Evolutionary conservation across 1,284 basidiomycete species (phyloP), one percentile per base, ranked within the genome.

Genomic region (Cerrena zonata): DNA sequence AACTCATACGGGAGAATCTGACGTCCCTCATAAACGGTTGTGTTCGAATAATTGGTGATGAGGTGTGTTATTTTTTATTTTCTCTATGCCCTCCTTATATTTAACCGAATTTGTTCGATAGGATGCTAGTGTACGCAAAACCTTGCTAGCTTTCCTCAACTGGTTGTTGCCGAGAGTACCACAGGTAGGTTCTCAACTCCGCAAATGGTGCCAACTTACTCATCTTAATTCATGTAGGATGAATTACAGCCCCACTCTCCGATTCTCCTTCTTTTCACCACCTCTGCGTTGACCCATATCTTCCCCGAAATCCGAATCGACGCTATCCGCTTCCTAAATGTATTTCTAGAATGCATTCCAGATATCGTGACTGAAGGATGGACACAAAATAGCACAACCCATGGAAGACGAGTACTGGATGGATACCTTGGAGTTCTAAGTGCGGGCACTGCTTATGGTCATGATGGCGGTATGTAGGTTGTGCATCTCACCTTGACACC

Each of bases 271-370:
- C 79, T 97, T 12, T 96, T 93, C 66, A 84, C 86, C 0, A 85
- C 91, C 1, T 95, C 94, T 3, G 92, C 92, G 0, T 86, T 96
- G 65, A 94, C 91, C 0, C 89, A 96, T 61, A 96, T 99, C 51
- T 95, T 94, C 65, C 92, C 93, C 7, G 91, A 94, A 60, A 90
- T 98, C 52, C 79, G 93, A 7, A 77, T 97, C 41, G 95, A 98
- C 63, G 92, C 93, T 1, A 77, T 95, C 55, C 82, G 84, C 23
- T 80, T 94, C 55, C 69, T 99, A 45, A 80, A 91, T 61, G 66
- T 96, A 13, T 77, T 94, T 30, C 75, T 98, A 2, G 83, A 88
- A 30, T 65, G 77, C 45, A 79, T 89, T 2, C 91, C 93, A 1
- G 72, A 76, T 13, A 70, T 77, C 7, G 80, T 94, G 13, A 79